phyloP scores from a whole-genome alignment of 768 basidiomycete species.

The Mrakia gelida region DNA sequence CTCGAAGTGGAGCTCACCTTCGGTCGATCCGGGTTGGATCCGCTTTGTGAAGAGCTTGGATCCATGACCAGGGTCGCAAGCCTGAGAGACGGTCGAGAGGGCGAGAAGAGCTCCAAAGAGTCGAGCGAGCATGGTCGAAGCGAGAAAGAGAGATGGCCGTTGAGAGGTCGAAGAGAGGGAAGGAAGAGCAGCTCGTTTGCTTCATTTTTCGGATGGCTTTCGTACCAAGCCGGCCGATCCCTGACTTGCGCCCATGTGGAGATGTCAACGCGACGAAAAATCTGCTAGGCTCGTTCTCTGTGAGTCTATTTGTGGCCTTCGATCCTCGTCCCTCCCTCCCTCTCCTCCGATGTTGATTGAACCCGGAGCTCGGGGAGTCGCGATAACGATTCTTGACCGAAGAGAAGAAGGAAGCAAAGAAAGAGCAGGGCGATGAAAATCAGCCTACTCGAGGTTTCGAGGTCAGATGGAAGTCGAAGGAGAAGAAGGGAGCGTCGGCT shows the following conservation, averaged over 20 bases:
- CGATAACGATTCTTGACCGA: not conserved
- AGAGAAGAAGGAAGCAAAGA: not conserved
- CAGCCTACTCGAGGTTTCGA: not conserved
- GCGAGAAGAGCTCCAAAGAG: not conserved
- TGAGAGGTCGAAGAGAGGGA: not conserved
- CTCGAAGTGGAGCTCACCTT: not conserved
- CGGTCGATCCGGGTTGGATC: not conserved
- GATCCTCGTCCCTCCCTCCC: too few species aligned
- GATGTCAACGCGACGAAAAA: too few species aligned
- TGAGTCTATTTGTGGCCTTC: too few species aligned
- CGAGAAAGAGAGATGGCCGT: not conserved
- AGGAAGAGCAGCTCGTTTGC: not conserved
- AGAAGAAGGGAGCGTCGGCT: not conserved
- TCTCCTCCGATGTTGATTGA: too few species aligned
- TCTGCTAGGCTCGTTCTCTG: too few species aligned
- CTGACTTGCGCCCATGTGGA: too few species aligned
- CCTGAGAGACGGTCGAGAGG: not conserved
- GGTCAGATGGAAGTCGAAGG: not conserved
- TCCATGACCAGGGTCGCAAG: slow-evolving; percentile 14
- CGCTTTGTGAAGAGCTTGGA: not conserved
- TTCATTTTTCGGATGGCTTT: too few species aligned
- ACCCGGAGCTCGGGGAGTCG: too few species aligned
- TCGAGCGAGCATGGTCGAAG: not conserved
- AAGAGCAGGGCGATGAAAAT: not conserved
- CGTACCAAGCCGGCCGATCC: not conserved